Evolutionary conservation across 2,329 filamentous ascomycete species (phyloP), one percentile per base, ranked within the genome.

Genomic region (Phyllosticta citrichinensis): DNA sequence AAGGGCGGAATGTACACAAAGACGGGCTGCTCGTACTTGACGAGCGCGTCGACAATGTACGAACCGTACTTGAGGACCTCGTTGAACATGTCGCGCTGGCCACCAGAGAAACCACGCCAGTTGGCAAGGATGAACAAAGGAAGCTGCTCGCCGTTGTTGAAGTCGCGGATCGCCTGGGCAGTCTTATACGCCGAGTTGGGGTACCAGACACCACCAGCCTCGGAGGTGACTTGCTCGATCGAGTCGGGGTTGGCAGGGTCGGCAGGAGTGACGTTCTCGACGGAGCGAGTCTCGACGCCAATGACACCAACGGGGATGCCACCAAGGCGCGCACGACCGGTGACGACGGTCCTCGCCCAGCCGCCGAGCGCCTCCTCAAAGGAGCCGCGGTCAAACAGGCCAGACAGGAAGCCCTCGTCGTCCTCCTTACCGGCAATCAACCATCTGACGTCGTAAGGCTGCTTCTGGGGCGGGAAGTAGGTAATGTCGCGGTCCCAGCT

Each of bases 111-210:
- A 81, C 94, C 94, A 86, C 94, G 88, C 94, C 94, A 99, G 83
- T 99, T 99, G 78, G 94, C 94, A 65, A 99, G 86, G 73, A 99
- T 99, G 91, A 99, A 97, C 66, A 99, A 81, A 62, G 94, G 94
- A 71, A 99, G 83, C 80, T 99, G 94, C 79, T 99, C 94, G 74
- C 94, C 94, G 67, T 96, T 86, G 85, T 99, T 99, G 85, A 99
- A 99, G 81, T 99, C 94, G 70, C 88, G 91, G 79, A 99, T 96
- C 61, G 94, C 94, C 77, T 99, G 94, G 2, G 94, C 94, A 64
- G 94, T 99, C 88, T 99, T 99, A 87, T 93, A 99, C 24, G 94
- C 94, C 11, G 93, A 97, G 84, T 99, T 99, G 73, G 94, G 94
- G 80, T 97, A 99, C 94, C 94, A 99, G 27, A 99, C 94, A 80